Evolutionary conservation across 495 filamentous ascomycete genomes (phyloP).

Genomic region (Tirmania nivea): DNA sequence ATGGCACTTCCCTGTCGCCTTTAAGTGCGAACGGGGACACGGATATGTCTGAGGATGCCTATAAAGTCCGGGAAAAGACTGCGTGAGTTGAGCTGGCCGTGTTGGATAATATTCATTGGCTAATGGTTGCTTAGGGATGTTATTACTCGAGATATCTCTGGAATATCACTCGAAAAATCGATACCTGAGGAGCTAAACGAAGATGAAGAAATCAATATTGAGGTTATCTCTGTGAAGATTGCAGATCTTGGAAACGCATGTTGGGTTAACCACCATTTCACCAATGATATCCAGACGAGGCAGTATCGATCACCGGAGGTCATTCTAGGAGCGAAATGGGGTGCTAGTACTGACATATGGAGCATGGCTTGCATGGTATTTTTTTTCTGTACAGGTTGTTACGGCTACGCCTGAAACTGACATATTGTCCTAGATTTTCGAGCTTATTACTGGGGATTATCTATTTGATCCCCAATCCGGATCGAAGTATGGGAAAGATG

Average conservation of each 20-base stretch:
- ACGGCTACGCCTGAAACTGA: too few relatives aligned
- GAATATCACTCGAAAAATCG: slow-evolving; percentile 75
- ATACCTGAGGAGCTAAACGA: slow-evolving; percentile 22
- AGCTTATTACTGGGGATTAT: slow-evolving; percentile 95
- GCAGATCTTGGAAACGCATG: slow-evolving; percentile 96
- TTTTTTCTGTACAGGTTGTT: background rate
- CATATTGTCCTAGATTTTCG: slow-evolving; percentile 46
- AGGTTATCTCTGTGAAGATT: slow-evolving; percentile 96
- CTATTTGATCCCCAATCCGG: slow-evolving; percentile 97
- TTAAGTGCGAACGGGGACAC: slow-evolving; percentile 21
- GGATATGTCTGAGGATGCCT: slow-evolving; percentile 35
- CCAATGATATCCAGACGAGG: slow-evolving; percentile 95
- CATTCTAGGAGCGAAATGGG: slow-evolving; percentile 92
- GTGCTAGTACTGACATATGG: slow-evolving; percentile 96
- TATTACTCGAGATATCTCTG: slow-evolving; percentile 75
- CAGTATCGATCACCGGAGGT: slow-evolving; percentile 97
- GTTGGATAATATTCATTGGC: background rate
- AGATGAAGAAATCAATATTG: slow-evolving; percentile 30
- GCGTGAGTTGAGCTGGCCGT: slow-evolving; percentile 38
- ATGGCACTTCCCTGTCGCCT: slow-evolving; percentile 12
- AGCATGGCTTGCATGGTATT: slow-evolving; percentile 98
- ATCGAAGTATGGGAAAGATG: slow-evolving; percentile 98
- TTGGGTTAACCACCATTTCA: slow-evolving; percentile 98
- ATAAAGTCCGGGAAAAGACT: slow-evolving; percentile 80
- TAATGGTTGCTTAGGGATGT: slow-evolving; percentile 42